Conservation (phyloP, 2,329 filamentous ascomycete genomes). For the Pseudopyricularia javanii region DNA sequence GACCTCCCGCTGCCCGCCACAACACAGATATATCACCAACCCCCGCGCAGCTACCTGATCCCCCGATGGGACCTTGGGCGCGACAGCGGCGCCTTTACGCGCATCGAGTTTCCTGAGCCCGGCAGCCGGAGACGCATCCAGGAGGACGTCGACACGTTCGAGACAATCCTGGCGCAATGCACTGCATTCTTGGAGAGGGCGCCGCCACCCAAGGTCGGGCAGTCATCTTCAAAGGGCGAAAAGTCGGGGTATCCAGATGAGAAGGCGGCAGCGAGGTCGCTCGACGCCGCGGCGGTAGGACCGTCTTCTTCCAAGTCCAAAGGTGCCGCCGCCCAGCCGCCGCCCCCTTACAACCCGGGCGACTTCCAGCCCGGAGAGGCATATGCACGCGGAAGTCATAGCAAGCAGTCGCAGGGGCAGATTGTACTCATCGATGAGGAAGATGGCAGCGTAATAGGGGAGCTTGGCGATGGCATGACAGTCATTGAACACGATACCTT, state of each 20-base stretch:
- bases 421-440: constrained; percentile 94
- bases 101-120: constrained; percentile 75
- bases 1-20: constrained; percentile 88
- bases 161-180: constrained; percentile 90
- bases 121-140: constrained; percentile 64
- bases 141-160: constrained; percentile 88
- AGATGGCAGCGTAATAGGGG: constrained; percentile 88
- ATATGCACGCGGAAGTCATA: constrained; percentile 54
- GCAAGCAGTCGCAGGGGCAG: constrained; percentile 46
- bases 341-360: constrained; percentile 66
- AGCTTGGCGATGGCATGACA: constrained; percentile 24
- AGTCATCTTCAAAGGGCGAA: constrained; percentile 14
- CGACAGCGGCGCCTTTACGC: constrained; percentile 79
- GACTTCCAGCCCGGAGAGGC: constrained; percentile 70
- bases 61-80: constrained; percentile 89
- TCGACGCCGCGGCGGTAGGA: constrained; percentile 9
- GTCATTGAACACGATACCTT: constrained; percentile 60
- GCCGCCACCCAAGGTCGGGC: constrained; percentile 37
- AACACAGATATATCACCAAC: constrained; percentile 95
- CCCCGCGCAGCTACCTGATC: constrained; percentile 83
- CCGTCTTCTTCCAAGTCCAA: constrained; percentile 9
- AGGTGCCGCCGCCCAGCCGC: constrained; percentile 22
- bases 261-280: constrained; percentile 10
- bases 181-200: constrained; percentile 88
- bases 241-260: constrained; percentile 5